Evolutionary conservation across 176 grass and related monocot species (phyloP).

Genomic region (Pontederia crassipes): DNA sequence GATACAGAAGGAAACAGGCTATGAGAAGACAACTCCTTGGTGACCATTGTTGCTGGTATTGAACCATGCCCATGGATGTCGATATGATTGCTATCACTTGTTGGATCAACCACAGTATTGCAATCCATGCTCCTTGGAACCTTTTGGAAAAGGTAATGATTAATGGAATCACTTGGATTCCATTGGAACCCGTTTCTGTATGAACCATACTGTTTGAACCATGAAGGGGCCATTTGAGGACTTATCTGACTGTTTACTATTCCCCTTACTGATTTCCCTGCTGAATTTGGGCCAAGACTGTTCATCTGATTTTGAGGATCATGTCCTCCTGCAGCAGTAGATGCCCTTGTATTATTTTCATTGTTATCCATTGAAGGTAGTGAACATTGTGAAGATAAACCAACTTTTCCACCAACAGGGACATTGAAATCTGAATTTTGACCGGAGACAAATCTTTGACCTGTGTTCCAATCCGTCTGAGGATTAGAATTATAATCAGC

Average conservation of each 20-base stretch:
- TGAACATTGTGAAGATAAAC: conserved; percentile 32
- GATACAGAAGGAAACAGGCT: conserved; percentile 24
- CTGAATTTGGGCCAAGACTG: conserved; percentile 26
- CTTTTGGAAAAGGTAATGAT: conserved; percentile 56
- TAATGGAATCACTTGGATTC: conserved; percentile 6
- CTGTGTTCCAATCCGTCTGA: conserved; percentile 46
- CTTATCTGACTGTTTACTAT: conserved; percentile 49
- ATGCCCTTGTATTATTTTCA: conserved; percentile 28
- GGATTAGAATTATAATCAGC: conserved; percentile 50
- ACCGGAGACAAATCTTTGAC: conserved; percentile 47
- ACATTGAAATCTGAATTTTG: conserved; percentile 24
- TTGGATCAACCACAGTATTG: conserved; percentile 33
- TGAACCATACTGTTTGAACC: conserved; percentile 65
- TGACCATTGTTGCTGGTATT: conserved; percentile 6
- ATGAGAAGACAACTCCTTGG: conserved; percentile 12
- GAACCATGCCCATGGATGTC: conserved; percentile 28
- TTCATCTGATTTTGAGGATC: conserved; percentile 41
- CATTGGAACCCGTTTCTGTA: conserved; percentile 61
- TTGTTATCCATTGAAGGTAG: conserved; percentile 51
- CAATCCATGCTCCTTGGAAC: conserved; percentile 47
- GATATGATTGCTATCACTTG: conserved; percentile 41
- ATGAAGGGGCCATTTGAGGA: conserved; percentile 84
- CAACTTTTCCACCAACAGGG: conserved; percentile 37
- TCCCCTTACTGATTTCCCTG: conserved; percentile 39
- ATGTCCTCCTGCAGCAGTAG: conserved; percentile 25